A percentile compares a stretch with the other conserved stretches of the same genome.
phyloP scores from a whole-genome alignment of 2,329 filamentous ascomycete genomes.

The Pseudogymnoascus sp. region DNA sequence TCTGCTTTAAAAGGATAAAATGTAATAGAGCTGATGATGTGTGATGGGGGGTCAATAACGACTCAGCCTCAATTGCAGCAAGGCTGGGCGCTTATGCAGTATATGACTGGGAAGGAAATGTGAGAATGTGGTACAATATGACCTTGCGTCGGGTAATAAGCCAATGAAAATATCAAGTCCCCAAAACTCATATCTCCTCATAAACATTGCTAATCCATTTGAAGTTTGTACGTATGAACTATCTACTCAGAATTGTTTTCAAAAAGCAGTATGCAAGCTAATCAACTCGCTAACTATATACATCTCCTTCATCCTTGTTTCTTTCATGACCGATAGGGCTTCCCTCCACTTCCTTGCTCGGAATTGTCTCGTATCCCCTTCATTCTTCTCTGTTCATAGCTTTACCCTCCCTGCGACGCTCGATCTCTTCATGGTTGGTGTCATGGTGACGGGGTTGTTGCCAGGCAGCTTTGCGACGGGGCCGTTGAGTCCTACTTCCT shows the following conservation, averaged over 20 bases:
- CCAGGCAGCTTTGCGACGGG: conserved; percentile 11
- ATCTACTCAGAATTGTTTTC: neutral
- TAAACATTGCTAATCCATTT: neutral
- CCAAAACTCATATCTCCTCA: conserved; percentile 6
- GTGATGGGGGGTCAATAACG: too few species aligned
- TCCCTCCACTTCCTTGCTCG: neutral
- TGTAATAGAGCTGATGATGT: too few species aligned
- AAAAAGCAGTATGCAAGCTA: neutral
- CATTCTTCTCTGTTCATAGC: neutral
- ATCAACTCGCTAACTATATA: neutral
- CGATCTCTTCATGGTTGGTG: neutral
- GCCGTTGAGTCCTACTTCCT: conserved; percentile 12
- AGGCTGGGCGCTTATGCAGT: neutral
- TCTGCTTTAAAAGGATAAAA: too few species aligned
- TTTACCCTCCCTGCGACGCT: neutral
- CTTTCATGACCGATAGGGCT: neutral
- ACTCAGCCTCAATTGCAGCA: neutral
- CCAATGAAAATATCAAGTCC: neutral
- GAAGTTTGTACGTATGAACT: neutral
- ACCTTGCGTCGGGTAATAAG: neutral
- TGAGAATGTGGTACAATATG: neutral
- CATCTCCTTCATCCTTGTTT: neutral
- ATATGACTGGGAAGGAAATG: neutral
- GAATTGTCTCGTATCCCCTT: neutral
- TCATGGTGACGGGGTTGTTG: conserved; percentile 9